phyloP scores from a whole-genome alignment of 768 basidiomycete species.

The Naganishia friedmannii region DNA sequence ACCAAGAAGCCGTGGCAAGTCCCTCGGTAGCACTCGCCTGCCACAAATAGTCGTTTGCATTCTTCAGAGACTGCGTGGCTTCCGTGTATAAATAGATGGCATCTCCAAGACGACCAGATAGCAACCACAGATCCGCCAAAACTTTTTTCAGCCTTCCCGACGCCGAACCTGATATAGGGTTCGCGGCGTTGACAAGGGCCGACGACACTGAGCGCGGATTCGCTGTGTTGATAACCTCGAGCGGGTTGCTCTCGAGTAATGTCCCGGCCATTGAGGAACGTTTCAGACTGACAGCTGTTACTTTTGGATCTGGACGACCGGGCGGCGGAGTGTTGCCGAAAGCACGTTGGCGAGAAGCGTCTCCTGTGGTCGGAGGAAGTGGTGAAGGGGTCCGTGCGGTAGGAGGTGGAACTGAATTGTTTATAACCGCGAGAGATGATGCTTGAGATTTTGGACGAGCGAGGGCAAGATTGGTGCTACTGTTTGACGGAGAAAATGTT shows the following conservation, averaged over 20 bases:
- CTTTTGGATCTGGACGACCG: constrained; percentile 22
- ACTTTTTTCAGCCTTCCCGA: constrained; percentile 84
- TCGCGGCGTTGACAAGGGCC: constrained; percentile 62
- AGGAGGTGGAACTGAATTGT: constrained; percentile 26
- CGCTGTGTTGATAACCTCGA: constrained; percentile 16
- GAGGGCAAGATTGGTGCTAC: not conserved
- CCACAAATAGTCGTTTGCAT: constrained; percentile 76
- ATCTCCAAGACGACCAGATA: constrained; percentile 81
- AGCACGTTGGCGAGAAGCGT: constrained; percentile 13
- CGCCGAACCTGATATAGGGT: constrained; percentile 66
- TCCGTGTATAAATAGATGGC: constrained; percentile 83
- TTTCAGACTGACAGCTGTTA: constrained; percentile 19
- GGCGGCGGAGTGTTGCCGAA: constrained; percentile 23
- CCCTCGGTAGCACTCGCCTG: constrained; percentile 85
- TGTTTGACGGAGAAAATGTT: constrained; percentile 2
- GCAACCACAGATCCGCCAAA: constrained; percentile 79
- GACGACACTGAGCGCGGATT: constrained; percentile 24
- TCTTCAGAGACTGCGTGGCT: constrained; percentile 72
- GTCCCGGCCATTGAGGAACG: constrained; percentile 28
- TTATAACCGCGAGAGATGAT: constrained; percentile 28
- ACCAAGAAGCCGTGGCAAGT: constrained; percentile 68
- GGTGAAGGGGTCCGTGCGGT: not conserved
- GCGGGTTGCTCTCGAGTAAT: constrained; percentile 14
- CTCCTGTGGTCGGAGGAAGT: constrained; percentile 15
- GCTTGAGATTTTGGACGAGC: constrained; percentile 28